A percentile compares a stretch with the other conserved stretches of the same genome.
These are phyloP conservation scores for Carallia brachiata DNA, from an alignment of 345 rosid genomes.

Conservation along the genomic window DNA sequence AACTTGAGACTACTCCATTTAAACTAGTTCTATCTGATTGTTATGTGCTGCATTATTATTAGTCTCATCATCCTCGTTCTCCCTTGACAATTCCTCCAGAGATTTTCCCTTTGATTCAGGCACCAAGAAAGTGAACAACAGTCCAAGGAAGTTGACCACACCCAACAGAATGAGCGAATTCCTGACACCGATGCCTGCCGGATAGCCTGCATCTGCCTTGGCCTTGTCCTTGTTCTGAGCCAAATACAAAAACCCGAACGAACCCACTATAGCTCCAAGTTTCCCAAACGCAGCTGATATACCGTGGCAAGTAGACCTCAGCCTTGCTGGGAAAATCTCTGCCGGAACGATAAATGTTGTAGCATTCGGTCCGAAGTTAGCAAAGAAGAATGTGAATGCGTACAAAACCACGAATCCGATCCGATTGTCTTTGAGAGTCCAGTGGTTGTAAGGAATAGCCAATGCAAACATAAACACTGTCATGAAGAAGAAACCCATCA, in stretches of 20 bases:
- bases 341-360: conserved; percentile 87
- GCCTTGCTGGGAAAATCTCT: conserved; percentile 85
- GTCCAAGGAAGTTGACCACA: conserved; percentile 56
- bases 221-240: conserved; percentile 67
- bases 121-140: conserved; percentile 70
- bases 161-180: conserved; percentile 68
- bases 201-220: conserved; percentile 83
- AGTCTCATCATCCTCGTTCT: conserved; percentile 37
- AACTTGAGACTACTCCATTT: background rate
- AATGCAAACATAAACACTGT: conserved; percentile 85
- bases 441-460: conserved; percentile 78
- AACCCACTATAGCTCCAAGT: conserved; percentile 85
- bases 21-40: conserved; percentile 25
- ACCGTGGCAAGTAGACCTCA: conserved; percentile 87
- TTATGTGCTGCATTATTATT: conserved; percentile 14
- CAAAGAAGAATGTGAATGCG: conserved; percentile 79
- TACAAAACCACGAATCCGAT: conserved; percentile 72
- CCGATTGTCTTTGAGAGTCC: conserved; percentile 70
- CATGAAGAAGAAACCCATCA: conserved; percentile 94
- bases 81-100: conserved; percentile 81
- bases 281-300: conserved; percentile 87
- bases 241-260: conserved; percentile 78
- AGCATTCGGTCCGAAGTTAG: conserved; percentile 88
- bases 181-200: conserved; percentile 80
- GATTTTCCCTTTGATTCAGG: conserved; percentile 89